Conservation (phyloP, 2,329 filamentous ascomycete genomes). For the Neopestalotiopsis sp. region DNA sequence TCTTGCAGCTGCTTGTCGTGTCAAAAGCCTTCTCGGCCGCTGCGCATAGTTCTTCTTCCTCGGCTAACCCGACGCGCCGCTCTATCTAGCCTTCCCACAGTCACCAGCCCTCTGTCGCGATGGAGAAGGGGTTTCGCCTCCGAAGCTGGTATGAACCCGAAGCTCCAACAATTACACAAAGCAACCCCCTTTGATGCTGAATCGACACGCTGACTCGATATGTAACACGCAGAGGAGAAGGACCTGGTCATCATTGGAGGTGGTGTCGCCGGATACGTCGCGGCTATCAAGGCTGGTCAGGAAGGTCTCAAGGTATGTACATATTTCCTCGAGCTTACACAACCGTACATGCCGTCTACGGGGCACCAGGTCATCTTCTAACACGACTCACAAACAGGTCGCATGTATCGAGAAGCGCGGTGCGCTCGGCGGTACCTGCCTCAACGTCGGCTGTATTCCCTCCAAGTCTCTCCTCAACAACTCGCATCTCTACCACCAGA, state of each 20-base stretch:
- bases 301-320: slow-evolving; percentile 85
- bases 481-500: slow-evolving; percentile 96
- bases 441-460: slow-evolving; percentile 99
- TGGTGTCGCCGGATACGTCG: slow-evolving; percentile 97
- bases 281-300: slow-evolving; percentile 98
- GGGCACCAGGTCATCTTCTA: background rate
- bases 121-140: slow-evolving; percentile 65
- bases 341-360: background rate
- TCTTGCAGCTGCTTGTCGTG: slow-evolving; percentile 1
- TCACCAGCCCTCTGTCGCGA: slow-evolving; percentile 52
- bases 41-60: background rate
- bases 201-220: slow-evolving; percentile 47
- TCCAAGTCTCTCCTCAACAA: slow-evolving; percentile 99
- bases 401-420: slow-evolving; percentile 99
- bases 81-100: slow-evolving; percentile 50
- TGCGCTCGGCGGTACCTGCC: slow-evolving; percentile 90
- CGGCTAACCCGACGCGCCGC: slow-evolving; percentile 11
- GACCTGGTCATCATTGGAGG: slow-evolving; percentile 98
- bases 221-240: slow-evolving; percentile 77
- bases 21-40: slow-evolving; percentile 14
- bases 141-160: slow-evolving; percentile 49
- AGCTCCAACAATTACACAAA: background rate
- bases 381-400: slow-evolving; percentile 58
- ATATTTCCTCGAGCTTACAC: background rate
- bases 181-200: slow-evolving; percentile 38